Conservation (phyloP, 2,329 filamentous ascomycete genomes). For the Coleophoma crateriformis region DNA sequence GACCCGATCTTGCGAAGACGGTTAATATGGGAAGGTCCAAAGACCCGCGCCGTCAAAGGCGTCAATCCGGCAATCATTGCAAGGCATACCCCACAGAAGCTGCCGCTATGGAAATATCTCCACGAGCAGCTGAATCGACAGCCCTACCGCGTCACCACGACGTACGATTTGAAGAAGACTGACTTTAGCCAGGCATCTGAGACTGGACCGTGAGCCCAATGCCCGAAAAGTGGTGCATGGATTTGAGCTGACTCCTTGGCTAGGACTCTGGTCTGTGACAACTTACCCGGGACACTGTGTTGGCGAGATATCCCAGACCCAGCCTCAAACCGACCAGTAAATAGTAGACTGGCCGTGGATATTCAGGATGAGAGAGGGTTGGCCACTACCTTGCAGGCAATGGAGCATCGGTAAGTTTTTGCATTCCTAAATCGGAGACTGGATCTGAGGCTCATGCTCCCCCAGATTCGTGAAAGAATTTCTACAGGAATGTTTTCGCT, state of each 20-base stretch:
- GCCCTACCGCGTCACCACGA: slow-evolving; percentile 50
- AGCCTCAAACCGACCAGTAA: slow-evolving; percentile 15
- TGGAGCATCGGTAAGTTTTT: slow-evolving; percentile 42
- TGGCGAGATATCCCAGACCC: slow-evolving; percentile 60
- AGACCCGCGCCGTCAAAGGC: slow-evolving; percentile 23
- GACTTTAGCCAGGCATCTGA: not conserved
- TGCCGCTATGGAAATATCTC: slow-evolving; percentile 42
- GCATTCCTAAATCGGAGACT: too few species aligned
- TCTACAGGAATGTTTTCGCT: slow-evolving; percentile 17
- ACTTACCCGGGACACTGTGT: slow-evolving; percentile 40
- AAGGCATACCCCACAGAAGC: slow-evolving; percentile 12
- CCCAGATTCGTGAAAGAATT: slow-evolving; percentile 20
- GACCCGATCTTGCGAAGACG: slow-evolving; percentile 44
- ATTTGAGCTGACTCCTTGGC: too few species aligned
- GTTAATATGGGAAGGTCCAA: slow-evolving; percentile 45
- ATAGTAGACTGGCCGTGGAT: slow-evolving; percentile 19
- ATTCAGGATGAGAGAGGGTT: slow-evolving; percentile 34
- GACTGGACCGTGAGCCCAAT: slow-evolving; percentile 9
- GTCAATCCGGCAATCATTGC: slow-evolving; percentile 14
- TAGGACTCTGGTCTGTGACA: slow-evolving; percentile 30
- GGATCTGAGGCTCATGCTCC: too few species aligned
- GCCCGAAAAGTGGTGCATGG: too few species aligned
- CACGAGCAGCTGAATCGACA: slow-evolving; percentile 49
- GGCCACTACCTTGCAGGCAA: slow-evolving; percentile 42
- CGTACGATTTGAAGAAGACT: slow-evolving; percentile 40